These are phyloP conservation scores for Chenopodium suecicum DNA, from an alignment of 148 eudicot genomes.

Conservation along the genomic window DNA sequence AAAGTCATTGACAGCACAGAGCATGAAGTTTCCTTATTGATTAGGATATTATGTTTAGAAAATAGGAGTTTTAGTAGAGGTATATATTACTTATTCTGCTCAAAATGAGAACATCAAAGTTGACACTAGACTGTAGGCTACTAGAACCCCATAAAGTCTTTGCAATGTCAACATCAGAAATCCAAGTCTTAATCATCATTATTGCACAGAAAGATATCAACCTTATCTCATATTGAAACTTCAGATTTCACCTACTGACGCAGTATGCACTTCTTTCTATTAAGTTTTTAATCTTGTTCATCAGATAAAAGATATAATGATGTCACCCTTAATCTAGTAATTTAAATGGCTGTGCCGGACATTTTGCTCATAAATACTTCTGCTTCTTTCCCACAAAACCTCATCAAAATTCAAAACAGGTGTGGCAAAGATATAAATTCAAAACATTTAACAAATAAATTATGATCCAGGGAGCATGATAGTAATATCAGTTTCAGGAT, in stretches of 20 bases:
- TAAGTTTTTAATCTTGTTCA: neutral
- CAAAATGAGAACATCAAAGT: too few relatives aligned
- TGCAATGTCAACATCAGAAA: too few relatives aligned
- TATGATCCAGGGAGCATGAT: neutral
- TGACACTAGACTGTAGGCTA: too few relatives aligned
- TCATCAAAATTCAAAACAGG: neutral
- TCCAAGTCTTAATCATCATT: too few relatives aligned
- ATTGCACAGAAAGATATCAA: too few relatives aligned
- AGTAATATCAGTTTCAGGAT: neutral
- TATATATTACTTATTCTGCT: too few relatives aligned
- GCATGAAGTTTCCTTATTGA: too few relatives aligned
- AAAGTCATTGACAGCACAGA: too few relatives aligned
- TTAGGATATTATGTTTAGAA: too few relatives aligned
- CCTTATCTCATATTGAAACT: neutral
- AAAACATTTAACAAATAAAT: neutral
- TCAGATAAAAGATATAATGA: neutral
- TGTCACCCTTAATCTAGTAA: neutral
- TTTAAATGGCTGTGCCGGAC: neutral
- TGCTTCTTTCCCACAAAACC: neutral
- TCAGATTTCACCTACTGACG: neutral
- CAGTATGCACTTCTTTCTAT: neutral
- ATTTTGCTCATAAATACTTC: neutral
- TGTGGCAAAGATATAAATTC: neutral
- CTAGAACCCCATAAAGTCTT: too few relatives aligned
- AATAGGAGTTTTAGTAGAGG: too few relatives aligned